These are phyloP conservation scores for Aspergillus sparsus DNA, from an alignment of 495 filamentous ascomycete species.

Conservation along the genomic window DNA sequence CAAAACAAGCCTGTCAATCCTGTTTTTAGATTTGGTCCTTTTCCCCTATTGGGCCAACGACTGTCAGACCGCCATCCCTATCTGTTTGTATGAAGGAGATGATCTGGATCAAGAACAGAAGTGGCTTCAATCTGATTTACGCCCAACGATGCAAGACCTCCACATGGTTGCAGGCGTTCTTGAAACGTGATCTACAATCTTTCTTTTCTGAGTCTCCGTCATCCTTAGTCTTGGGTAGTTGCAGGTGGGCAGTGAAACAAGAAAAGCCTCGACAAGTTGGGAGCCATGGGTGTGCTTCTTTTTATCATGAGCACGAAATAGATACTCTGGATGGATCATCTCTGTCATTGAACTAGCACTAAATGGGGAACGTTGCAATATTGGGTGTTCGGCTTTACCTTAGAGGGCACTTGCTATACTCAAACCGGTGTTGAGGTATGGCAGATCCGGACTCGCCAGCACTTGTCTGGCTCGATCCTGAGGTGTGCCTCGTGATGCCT, in stretches of 20 bases:
- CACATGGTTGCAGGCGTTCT: conserved; percentile 44
- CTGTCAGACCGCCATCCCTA: conserved; percentile 26
- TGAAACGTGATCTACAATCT: conserved; percentile 34
- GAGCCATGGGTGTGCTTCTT: conserved; percentile 13
- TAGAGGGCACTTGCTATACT: conserved; percentile 24
- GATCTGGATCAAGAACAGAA: conserved; percentile 17
- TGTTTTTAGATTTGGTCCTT: conserved; percentile 9
- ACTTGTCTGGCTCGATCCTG: conserved; percentile 17
- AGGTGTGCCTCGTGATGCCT: conserved; percentile 29
- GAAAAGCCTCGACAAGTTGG: conserved; percentile 39
- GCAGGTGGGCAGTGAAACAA: conserved; percentile 39
- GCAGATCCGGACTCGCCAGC: conserved; percentile 27
- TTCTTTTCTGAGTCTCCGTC: conserved; percentile 23
- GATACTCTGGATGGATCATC: conserved; percentile 6
- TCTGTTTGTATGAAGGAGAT: conserved; percentile 38
- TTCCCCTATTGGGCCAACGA: conserved; percentile 9
- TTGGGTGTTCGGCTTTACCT: conserved; percentile 11
- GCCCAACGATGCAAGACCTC: conserved; percentile 58
- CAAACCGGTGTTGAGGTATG: conserved; percentile 24
- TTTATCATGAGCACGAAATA: conserved; percentile 4
- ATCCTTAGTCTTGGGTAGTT: conserved; percentile 36
- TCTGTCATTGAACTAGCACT: conserved; percentile 10
- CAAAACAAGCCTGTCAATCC: conserved; percentile 17
- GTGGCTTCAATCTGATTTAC: conserved; percentile 15
- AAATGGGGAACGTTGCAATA: conserved; percentile 20